phyloP scores from a whole-genome alignment of 108 stramenopile species.

The Nitzschia sp. region DNA sequence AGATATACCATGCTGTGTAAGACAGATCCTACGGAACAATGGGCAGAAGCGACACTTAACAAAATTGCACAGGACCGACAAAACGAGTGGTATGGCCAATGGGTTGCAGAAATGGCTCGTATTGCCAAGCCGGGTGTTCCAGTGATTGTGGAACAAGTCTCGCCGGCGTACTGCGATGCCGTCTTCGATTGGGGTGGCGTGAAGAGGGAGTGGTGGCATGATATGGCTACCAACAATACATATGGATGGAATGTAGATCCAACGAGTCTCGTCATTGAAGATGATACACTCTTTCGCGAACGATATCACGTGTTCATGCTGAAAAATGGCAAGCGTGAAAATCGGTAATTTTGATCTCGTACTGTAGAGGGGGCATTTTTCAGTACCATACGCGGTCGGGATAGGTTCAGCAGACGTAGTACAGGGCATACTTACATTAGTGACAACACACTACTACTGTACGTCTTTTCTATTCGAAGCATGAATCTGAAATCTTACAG shows the following conservation, averaged over 20 bases:
- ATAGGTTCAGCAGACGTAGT: too few relatives aligned
- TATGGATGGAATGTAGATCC: slow-evolving; percentile 52
- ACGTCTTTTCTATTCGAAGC: too few relatives aligned
- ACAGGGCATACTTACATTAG: too few relatives aligned
- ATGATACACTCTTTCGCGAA: slow-evolving; percentile 18
- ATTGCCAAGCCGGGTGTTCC: slow-evolving; percentile 51
- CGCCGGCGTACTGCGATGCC: slow-evolving; percentile 30
- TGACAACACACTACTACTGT: too few relatives aligned
- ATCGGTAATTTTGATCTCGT: too few relatives aligned
- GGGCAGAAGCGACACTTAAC: slow-evolving; percentile 21
- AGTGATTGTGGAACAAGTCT: slow-evolving; percentile 41
- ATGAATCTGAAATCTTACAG: too few relatives aligned
- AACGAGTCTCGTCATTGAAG: slow-evolving; percentile 27
- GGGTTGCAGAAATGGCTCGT: slow-evolving; percentile 50
- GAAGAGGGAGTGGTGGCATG: slow-evolving; percentile 27
- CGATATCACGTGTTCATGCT: slow-evolving; percentile 53
- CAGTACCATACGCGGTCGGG: too few relatives aligned
- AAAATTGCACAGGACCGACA: slow-evolving; percentile 33
- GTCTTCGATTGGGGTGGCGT: slow-evolving; percentile 48
- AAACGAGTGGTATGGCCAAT: slow-evolving; percentile 41
- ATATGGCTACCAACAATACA: slow-evolving; percentile 19
- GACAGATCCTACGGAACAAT: slow-evolving; percentile 10
- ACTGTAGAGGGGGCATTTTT: too few relatives aligned
- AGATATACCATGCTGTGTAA: slow-evolving; percentile 10
- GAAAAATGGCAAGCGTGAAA: slow-evolving; percentile 25